Conservation (phyloP, 495 filamentous ascomycete species). For the Aspergillus affinis region DNA sequence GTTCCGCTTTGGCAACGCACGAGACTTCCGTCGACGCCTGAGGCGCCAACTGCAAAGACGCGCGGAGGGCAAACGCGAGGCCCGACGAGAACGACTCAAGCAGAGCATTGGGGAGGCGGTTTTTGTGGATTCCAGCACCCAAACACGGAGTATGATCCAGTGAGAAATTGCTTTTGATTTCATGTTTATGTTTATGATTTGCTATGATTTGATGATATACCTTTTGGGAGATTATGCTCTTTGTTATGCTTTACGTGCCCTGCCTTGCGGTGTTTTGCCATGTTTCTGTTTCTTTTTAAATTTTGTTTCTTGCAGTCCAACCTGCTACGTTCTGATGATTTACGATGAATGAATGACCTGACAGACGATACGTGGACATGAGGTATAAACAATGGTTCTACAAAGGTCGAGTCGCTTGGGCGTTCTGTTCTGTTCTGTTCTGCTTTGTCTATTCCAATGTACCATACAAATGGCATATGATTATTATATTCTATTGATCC, state of each 20-base stretch:
- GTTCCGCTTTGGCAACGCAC: slow-evolving; percentile 53
- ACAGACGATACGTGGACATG: slow-evolving; percentile 14
- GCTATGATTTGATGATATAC: slow-evolving; percentile 19
- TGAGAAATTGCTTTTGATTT: slow-evolving; percentile 17
- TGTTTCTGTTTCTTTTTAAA: slow-evolving; percentile 13
- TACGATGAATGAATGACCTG: slow-evolving; percentile 25
- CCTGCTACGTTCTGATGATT: slow-evolving; percentile 18
- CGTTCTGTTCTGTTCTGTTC: slow-evolving; percentile 8
- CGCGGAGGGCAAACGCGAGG: slow-evolving; percentile 56
- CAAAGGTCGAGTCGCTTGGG: slow-evolving; percentile 8
- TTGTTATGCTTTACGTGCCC: slow-evolving; percentile 15
- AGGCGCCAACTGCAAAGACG: slow-evolving; percentile 59
- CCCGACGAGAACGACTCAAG: slow-evolving; percentile 62
- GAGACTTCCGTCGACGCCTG: slow-evolving; percentile 52
- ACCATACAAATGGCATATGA: slow-evolving; percentile 7
- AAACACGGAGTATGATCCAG: slow-evolving; percentile 12
- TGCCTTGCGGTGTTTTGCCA: slow-evolving; percentile 9
- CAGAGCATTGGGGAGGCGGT: slow-evolving; percentile 59
- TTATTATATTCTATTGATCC: background rate
- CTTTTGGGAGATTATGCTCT: background rate
- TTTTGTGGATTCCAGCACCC: slow-evolving; percentile 34
- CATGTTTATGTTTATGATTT: slow-evolving; percentile 23
- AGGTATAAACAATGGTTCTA: slow-evolving; percentile 15
- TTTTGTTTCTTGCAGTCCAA: slow-evolving; percentile 2
- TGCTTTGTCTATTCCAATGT: slow-evolving; percentile 15